Evolutionary conservation across 345 rosid genomes (phyloP).

Genomic region (Corchorus capsularis): DNA sequence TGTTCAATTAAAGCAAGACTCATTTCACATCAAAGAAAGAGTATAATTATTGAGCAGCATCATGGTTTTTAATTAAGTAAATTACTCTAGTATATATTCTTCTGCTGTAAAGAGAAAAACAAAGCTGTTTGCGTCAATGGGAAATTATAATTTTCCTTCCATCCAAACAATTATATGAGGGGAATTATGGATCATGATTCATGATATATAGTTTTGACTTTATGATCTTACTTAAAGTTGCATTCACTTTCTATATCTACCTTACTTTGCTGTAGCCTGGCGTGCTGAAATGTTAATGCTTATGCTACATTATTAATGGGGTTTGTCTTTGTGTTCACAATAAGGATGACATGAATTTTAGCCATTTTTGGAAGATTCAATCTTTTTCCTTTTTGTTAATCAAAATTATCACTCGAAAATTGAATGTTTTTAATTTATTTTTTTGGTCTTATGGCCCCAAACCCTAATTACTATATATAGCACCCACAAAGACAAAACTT

Average conservation of each 20-base stretch:
- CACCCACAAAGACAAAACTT: conserved; percentile 16
- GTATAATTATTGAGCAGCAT: conserved; percentile 12
- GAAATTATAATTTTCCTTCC: too few relatives aligned
- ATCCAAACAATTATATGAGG: conserved; percentile 12
- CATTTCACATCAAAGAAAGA: conserved; percentile 15
- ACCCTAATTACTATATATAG: background rate
- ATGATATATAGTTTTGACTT: conserved; percentile 22
- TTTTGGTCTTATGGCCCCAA: conserved; percentile 7
- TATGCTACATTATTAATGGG: conserved; percentile 11
- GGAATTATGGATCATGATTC: conserved; percentile 32
- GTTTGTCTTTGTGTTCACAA: conserved; percentile 20
- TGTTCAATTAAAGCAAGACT: background rate
- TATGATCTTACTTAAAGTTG: conserved; percentile 19
- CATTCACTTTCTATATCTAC: conserved; percentile 5
- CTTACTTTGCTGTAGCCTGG: conserved; percentile 15
- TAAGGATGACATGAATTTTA: background rate
- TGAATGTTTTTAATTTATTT: conserved; percentile 7
- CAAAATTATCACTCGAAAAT: conserved; percentile 8
- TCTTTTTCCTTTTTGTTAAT: background rate
- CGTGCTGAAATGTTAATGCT: conserved; percentile 21
- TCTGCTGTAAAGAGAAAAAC: conserved; percentile 16
- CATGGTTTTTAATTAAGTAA: conserved; percentile 2
- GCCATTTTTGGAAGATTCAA: conserved; percentile 9
- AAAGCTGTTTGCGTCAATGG: conserved; percentile 7
- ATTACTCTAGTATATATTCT: too few relatives aligned